Percentiles rank a stretch among this genome's conserved stretches.
Conservation (phyloP, 169 alveolate genomes). For the Babesia bovis region DNA sequence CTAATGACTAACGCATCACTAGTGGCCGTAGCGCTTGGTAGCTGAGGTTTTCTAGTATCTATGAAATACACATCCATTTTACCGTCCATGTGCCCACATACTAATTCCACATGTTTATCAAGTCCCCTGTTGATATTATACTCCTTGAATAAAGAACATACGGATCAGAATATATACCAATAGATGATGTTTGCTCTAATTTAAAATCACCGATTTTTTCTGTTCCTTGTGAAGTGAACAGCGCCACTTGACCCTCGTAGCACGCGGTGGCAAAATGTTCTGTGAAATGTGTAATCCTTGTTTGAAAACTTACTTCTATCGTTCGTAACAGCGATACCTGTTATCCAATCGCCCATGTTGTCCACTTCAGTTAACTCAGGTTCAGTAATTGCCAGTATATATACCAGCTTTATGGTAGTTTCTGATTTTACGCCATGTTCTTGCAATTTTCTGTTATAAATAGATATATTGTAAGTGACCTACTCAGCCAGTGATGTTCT, state of each 20-base stretch:
- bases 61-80: constrained; percentile 46
- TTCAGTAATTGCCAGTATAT: constrained; percentile 52
- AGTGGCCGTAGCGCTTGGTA: no score
- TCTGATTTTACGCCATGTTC: constrained; percentile 42
- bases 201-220: constrained; percentile 24
- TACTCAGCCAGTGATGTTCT: constrained; percentile 60
- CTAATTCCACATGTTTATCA: constrained; percentile 13
- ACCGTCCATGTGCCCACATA: constrained; percentile 57
- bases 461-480: background rate
- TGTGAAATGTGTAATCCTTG: background rate
- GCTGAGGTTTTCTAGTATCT: no score
- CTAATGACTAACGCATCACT: no score
- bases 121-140: no score
- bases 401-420: constrained; percentile 40
- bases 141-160: no score
- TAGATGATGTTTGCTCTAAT: no score
- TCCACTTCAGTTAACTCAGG: constrained; percentile 43
- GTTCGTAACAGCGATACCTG: constrained; percentile 18
- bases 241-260: constrained; percentile 40
- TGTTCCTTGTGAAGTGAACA: constrained; percentile 16
- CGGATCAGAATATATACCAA: no score
- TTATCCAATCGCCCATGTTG: constrained; percentile 51
- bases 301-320: constrained; percentile 9
- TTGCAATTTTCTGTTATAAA: constrained; percentile 30
- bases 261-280: constrained; percentile 40